These are phyloP conservation scores for Lichina pygmaea DNA, from an alignment of 495 filamentous ascomycete species.

Conservation along the genomic window DNA sequence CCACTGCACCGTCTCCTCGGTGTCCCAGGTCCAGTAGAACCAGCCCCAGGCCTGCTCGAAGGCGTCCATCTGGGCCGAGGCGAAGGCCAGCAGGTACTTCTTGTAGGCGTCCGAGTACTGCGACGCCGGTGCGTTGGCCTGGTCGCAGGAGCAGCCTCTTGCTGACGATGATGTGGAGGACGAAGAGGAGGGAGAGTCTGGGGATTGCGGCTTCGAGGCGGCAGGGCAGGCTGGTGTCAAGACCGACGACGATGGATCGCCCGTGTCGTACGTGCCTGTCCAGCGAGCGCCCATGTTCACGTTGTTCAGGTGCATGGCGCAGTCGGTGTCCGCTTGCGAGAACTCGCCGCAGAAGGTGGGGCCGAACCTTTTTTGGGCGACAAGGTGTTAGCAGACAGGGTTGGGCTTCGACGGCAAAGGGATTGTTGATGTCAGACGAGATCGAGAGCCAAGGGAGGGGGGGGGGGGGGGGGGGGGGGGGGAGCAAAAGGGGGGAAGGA, in stretches of 20 bases:
- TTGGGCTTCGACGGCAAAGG: not conserved
- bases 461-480: not conserved
- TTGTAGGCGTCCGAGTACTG: constrained; percentile 54
- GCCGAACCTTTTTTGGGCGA: constrained; percentile 30
- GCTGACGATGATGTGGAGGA: constrained; percentile 9
- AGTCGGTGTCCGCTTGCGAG: constrained; percentile 96
- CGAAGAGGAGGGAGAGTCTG: not conserved
- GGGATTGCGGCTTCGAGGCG: constrained; percentile 30
- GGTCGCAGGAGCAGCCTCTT: constrained; percentile 34
- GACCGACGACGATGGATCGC: constrained; percentile 28
- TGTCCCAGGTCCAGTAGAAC: constrained; percentile 95
- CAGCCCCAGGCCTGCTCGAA: constrained; percentile 87
- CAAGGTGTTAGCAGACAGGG: not conserved
- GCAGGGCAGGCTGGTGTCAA: constrained; percentile 22
- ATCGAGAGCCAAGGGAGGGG: not conserved
- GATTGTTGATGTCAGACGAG: constrained; percentile 1
- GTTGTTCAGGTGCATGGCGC: constrained; percentile 66
- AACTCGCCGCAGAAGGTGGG: constrained; percentile 96
- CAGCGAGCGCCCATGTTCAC: constrained; percentile 71
- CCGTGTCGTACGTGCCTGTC: constrained; percentile 50
- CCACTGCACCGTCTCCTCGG: constrained; percentile 66
- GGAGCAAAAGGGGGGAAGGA: not conserved
- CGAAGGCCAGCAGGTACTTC: constrained; percentile 63
- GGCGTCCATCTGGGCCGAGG: constrained; percentile 78
- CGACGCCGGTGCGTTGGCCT: constrained; percentile 45